phyloP scores from a whole-genome alignment of 129 eudicot genomes.

The Ambrosia trifida region DNA sequence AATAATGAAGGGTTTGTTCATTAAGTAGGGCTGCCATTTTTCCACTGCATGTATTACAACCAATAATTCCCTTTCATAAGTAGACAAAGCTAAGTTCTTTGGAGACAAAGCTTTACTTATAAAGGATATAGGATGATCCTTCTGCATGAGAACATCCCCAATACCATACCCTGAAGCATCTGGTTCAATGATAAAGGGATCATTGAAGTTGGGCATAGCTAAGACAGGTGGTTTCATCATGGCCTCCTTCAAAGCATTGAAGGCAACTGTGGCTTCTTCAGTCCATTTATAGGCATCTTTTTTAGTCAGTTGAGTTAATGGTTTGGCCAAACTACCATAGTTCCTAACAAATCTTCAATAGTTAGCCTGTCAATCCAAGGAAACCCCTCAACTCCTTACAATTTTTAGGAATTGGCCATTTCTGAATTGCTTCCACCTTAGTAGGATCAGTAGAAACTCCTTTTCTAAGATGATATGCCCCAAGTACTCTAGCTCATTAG shows the following conservation, averaged over 20 bases:
- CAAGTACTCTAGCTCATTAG: neutral
- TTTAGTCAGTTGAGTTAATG: neutral
- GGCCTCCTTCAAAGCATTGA: neutral
- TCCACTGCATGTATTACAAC: too few relatives aligned
- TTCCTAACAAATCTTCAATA: neutral
- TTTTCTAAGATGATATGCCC: neutral
- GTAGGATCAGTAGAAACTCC: neutral
- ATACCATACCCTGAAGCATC: neutral
- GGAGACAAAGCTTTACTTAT: too few relatives aligned
- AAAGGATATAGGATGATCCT: neutral
- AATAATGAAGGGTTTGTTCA: too few relatives aligned
- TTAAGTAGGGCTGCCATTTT: too few relatives aligned
- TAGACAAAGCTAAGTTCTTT: too few relatives aligned
- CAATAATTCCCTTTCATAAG: too few relatives aligned
- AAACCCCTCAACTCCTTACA: neutral
- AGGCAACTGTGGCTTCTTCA: neutral
- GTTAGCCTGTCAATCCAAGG: neutral
- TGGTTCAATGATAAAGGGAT: neutral
- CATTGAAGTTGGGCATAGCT: neutral
- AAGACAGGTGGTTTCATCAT: neutral
- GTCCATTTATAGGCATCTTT: neutral
- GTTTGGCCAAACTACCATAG: neutral
- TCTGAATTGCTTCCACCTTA: too few relatives aligned
- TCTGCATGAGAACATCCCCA: slow-evolving; percentile 1
- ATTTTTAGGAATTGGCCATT: too few relatives aligned